Evolutionary conservation across 2,329 filamentous ascomycete genomes (phyloP), one percentile per base, ranked within the genome.

Genomic region (Monascus ruber): DNA sequence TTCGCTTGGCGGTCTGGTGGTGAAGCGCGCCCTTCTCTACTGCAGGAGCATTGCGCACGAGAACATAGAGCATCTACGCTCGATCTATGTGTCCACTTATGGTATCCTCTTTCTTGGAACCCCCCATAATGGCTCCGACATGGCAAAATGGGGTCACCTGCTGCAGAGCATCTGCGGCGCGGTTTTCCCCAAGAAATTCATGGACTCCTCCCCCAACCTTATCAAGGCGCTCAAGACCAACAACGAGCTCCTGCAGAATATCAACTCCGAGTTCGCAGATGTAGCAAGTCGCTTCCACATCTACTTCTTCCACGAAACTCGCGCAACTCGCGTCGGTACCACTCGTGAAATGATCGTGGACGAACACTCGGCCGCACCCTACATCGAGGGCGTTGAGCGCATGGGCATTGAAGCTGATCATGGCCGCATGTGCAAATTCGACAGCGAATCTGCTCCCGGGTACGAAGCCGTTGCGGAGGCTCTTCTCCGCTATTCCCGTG

Each of bases 51-150:
- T 83, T 8, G 69, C 67, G 5, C 71, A 70, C 32, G 70, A 73
- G 40, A 71, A 76, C 47, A 73, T 78, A 31, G 75, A 83, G 43
- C 72, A 81, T 40, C 70, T 77, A 29, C 73, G 81, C 17, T 80
- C 79, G 7, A 75, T 86, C 38, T 85, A 74, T 48, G 72, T 85
- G 6, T 85, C 81, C 1, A 87, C 83, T 0, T 87, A 80, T 52
- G 83, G 78, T 24, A 75, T 87, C 41, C 69, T 87, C 28, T 88
- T 88, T 55, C 69, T 88, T 26, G 83, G 83, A 9, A 88, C 83
- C 9, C 83, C 83, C 5, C 83, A 87, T 56, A 76, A 72, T 11
- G 83, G 82, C 6, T 77, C 81, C 1, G 78, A 79, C 45, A 62
- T 79, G 2, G 82, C 81, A 1, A 72, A 74, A 49, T 85, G 81